Evolutionary conservation across 2,329 filamentous ascomycete species (phyloP).

Genomic region (Thielaviopsis musarum): DNA sequence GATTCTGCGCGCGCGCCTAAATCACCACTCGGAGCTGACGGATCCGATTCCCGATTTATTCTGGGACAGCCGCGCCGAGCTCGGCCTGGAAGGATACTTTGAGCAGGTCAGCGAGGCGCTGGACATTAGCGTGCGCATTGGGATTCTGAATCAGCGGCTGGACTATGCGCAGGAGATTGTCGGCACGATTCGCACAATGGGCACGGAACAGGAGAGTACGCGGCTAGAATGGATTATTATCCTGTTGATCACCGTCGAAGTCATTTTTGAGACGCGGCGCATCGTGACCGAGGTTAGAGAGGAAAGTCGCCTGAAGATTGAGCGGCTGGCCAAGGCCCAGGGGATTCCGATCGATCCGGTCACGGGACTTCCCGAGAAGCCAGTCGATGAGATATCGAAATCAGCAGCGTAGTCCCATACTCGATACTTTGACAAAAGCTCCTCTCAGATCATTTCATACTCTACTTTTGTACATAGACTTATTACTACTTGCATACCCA

Average conservation of each 20-base stretch:
- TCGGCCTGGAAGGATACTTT: slow-evolving; percentile 86
- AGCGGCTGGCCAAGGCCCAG: slow-evolving; percentile 7
- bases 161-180: slow-evolving; percentile 96
- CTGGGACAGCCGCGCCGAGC: slow-evolving; percentile 81
- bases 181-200: slow-evolving; percentile 67
- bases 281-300: slow-evolving; percentile 46
- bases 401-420: background rate
- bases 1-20: slow-evolving; percentile 76
- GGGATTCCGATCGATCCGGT: slow-evolving; percentile 10
- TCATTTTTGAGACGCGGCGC: slow-evolving; percentile 66
- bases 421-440: background rate
- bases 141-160: slow-evolving; percentile 88
- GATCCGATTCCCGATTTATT: slow-evolving; percentile 92
- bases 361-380: slow-evolving; percentile 2
- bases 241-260: slow-evolving; percentile 78
- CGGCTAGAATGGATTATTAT: slow-evolving; percentile 94
- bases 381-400: background rate
- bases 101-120: slow-evolving; percentile 80
- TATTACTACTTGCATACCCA: background rate
- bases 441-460: background rate
- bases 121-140: slow-evolving; percentile 82
- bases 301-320: slow-evolving; percentile 19
- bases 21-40: slow-evolving; percentile 91
- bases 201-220: slow-evolving; percentile 79
- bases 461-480: background rate